A percentile compares a stretch with the other conserved stretches of the same genome.
phyloP scores from a whole-genome alignment of 2,329 filamentous ascomycete genomes.

The Exophiala viscosa region DNA sequence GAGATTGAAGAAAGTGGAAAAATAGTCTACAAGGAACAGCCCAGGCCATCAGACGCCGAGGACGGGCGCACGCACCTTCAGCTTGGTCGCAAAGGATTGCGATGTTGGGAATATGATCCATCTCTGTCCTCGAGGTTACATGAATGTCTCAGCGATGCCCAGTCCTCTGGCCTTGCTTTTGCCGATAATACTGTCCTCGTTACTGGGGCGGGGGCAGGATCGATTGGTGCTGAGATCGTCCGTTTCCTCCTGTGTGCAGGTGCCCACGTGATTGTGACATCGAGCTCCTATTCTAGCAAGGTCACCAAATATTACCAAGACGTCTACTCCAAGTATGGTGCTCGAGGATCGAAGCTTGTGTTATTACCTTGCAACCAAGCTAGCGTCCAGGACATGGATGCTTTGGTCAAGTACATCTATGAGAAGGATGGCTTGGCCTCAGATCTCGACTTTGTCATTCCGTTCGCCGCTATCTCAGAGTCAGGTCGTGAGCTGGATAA shows the following conservation, averaged over 20 bases:
- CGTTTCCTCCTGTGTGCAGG: constrained; percentile 54
- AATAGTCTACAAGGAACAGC: no score
- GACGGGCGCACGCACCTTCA: no score
- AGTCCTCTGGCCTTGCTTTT: constrained; percentile 8
- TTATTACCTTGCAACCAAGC: constrained; percentile 42
- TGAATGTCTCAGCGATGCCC: no score
- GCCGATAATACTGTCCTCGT: constrained; percentile 44
- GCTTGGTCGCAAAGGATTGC: no score
- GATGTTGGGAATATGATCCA: no score
- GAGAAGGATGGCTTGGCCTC: constrained; percentile 26
- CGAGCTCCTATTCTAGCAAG: constrained; percentile 33
- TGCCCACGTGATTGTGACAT: constrained; percentile 42
- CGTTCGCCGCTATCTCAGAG: constrained; percentile 44
- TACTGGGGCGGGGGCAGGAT: constrained; percentile 51
- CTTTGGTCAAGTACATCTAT: constrained; percentile 39
- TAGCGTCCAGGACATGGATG: constrained; percentile 39
- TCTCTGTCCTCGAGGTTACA: no score
- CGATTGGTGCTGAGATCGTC: constrained; percentile 52
- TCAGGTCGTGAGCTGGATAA: constrained; percentile 34
- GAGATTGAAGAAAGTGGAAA: no score
- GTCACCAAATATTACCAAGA: constrained; percentile 34
- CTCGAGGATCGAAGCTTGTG: constrained; percentile 34
- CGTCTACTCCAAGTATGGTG: constrained; percentile 35
- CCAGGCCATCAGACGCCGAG: no score
- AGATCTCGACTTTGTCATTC: constrained; percentile 41